Evolutionary conservation across 2,329 filamentous ascomycete genomes (phyloP), one percentile per base, ranked within the genome.

Genomic region (Fusarium graminum): DNA sequence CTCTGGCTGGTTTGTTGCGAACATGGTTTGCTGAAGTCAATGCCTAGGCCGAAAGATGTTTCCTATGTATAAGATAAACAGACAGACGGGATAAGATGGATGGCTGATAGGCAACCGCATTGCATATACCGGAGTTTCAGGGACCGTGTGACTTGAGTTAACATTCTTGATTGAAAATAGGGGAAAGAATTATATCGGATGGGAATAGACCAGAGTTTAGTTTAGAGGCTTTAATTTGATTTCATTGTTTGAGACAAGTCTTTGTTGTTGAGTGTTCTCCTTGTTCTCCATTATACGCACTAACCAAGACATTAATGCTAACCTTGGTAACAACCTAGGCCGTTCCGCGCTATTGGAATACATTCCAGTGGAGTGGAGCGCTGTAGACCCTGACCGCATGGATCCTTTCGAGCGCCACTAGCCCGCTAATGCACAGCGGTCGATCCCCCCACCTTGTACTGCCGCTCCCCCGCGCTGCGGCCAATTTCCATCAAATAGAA

Each of bases 1-100:
- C 97, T 41, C 79, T 99, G 78, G 92, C 93, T 14, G 92, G 92
- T 28, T 86, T 97, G 69, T 80, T 99, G 80, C 90, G 94, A 80
- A 96, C 96, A 69, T 99, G 96, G 96, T 97, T 99, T 83, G 90
- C 92, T 1, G 88, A 90, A 78, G 87, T 90, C 12, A 84, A 85
- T 69, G 76, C 81, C 7, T 81, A 69, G 19, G 73, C 26, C 7
- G 13, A 25, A 34, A 45, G 16, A 30, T 29, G 42, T 57, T 55
- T 42, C 26, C 16, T 47, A 42, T 56, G 42, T 36, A 34, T 26
- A 49, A 19, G 22, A 34, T 13, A 41, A 29, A 16, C 22, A n/a
- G 22, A 26, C 26, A 28, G 30, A 44, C 9, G 40, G 19, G n/a
- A 14, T 12, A 26, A 26, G 32, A 30, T 53, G 38, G 47, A 26